These are phyloP conservation scores for Aspergillus bridgeri DNA, from an alignment of 495 filamentous ascomycete genomes.

Conservation along the genomic window DNA sequence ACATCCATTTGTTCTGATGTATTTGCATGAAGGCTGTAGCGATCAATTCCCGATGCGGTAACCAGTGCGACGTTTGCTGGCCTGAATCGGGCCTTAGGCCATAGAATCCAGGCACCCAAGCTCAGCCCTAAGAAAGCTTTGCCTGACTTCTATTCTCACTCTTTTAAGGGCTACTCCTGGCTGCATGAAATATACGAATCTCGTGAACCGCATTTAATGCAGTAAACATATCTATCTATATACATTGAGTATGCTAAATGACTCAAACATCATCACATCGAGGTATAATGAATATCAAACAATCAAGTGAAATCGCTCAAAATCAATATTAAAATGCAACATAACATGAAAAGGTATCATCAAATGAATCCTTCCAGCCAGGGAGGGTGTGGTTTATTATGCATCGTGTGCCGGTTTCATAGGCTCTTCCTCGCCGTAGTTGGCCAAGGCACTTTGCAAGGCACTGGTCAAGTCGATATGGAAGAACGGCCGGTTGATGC, in stretches of 20 bases:
- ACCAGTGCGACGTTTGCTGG: background rate
- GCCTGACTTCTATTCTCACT: too few species aligned
- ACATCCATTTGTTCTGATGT: too few species aligned
- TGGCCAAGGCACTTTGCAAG: conserved; percentile 81
- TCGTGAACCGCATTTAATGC: background rate
- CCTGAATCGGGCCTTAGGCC: background rate
- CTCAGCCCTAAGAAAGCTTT: background rate
- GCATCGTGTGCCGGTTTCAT: conserved; percentile 3
- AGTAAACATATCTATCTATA: conserved; percentile 10
- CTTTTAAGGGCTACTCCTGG: too few species aligned
- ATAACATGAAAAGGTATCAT: conserved; percentile 4
- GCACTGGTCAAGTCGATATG: conserved; percentile 93
- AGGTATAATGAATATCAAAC: background rate
- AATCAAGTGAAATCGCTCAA: background rate
- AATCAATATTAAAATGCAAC: background rate
- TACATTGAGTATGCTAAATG: conserved; percentile 6
- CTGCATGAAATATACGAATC: background rate
- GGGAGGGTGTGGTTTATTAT: conserved; percentile 1
- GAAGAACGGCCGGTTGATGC: conserved; percentile 87
- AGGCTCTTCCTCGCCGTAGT: conserved; percentile 26
- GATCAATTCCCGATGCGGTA: background rate
- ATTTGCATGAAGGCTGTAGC: too few species aligned
- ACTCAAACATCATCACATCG: background rate
- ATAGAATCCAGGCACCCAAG: background rate
- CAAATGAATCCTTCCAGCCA: conserved; percentile 1